Evolutionary conservation across 441 rosid genomes (phyloP).

Genomic region (Gossypium trilobum): DNA sequence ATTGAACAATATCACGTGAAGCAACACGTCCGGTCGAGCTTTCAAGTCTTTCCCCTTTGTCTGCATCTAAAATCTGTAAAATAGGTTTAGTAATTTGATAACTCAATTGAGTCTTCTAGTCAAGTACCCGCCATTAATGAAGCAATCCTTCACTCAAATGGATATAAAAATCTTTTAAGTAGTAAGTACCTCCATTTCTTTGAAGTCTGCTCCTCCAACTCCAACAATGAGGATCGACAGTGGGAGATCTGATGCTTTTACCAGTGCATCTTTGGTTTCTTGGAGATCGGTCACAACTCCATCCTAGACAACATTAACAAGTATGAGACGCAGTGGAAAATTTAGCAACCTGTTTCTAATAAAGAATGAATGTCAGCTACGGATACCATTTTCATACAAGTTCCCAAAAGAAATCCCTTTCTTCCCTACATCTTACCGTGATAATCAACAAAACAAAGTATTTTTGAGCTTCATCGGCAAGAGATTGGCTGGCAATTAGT

Average conservation of each 20-base stretch:
- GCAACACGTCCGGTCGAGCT: slow-evolving; percentile 75
- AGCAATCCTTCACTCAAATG: not conserved
- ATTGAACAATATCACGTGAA: slow-evolving; percentile 85
- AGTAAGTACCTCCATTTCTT: slow-evolving; percentile 82
- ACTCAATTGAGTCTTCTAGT: not conserved
- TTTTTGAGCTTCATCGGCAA: slow-evolving; percentile 41
- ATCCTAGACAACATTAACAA: slow-evolving; percentile 36
- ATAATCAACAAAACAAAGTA: slow-evolving; percentile 74
- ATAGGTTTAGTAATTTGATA: not conserved
- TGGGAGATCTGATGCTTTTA: slow-evolving; percentile 86
- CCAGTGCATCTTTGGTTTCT: slow-evolving; percentile 81
- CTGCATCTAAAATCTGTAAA: slow-evolving; percentile 67
- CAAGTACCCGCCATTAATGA: not conserved
- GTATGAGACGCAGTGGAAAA: slow-evolving; percentile 1
- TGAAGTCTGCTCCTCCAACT: slow-evolving; percentile 93
- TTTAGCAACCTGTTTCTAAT: not conserved
- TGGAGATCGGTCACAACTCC: slow-evolving; percentile 94
- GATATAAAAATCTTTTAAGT: not conserved
- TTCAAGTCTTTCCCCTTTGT: slow-evolving; percentile 78
- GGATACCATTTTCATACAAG: no score
- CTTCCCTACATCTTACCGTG: slow-evolving; percentile 43
- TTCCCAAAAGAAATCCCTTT: not conserved
- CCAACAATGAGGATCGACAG: slow-evolving; percentile 82
- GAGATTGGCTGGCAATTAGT: slow-evolving; percentile 57
- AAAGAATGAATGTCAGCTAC: not conserved